Conservation (phyloP, 768 basidiomycete species). For the Lyophyllum atratum region DNA sequence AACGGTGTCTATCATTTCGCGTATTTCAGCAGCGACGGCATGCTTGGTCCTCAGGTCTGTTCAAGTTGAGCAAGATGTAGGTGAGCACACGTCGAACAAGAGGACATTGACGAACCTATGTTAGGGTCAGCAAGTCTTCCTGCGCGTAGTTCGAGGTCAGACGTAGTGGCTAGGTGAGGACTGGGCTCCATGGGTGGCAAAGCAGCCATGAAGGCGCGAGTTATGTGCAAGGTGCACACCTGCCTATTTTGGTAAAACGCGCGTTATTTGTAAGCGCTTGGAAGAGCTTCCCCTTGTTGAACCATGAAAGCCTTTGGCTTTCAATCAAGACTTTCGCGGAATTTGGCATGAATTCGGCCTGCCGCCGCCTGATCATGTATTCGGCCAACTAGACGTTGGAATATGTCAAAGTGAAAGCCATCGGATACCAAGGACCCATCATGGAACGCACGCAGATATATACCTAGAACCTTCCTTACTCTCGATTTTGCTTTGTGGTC, state of each 20-base stretch:
- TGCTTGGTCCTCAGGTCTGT: slow-evolving; percentile 74
- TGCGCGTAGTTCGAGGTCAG: slow-evolving; percentile 72
- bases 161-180: slow-evolving; percentile 36
- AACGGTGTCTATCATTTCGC: slow-evolving; percentile 80
- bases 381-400: too few relatives aligned
- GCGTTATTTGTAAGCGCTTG: slow-evolving; percentile 4
- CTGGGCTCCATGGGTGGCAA: slow-evolving; percentile 34
- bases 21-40: slow-evolving; percentile 72
- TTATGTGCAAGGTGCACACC: not conserved
- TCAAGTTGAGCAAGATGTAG: slow-evolving; percentile 8
- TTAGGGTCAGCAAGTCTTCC: slow-evolving; percentile 76
- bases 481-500: too few relatives aligned
- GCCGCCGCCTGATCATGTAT: too few relatives aligned
- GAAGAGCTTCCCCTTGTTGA: not conserved
- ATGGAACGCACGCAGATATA: too few relatives aligned
- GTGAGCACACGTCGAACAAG: not conserved
- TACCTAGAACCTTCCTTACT: too few relatives aligned
- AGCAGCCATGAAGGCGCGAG: slow-evolving; percentile 29
- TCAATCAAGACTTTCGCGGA: too few relatives aligned
- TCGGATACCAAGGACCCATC: too few relatives aligned
- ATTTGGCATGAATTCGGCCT: too few relatives aligned
- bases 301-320: not conserved
- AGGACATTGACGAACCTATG: slow-evolving; percentile 47
- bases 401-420: too few relatives aligned
- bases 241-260: slow-evolving; percentile 24